phyloP scores from a whole-genome alignment of 768 basidiomycete species.

The Kwoniella shandongensis region DNA sequence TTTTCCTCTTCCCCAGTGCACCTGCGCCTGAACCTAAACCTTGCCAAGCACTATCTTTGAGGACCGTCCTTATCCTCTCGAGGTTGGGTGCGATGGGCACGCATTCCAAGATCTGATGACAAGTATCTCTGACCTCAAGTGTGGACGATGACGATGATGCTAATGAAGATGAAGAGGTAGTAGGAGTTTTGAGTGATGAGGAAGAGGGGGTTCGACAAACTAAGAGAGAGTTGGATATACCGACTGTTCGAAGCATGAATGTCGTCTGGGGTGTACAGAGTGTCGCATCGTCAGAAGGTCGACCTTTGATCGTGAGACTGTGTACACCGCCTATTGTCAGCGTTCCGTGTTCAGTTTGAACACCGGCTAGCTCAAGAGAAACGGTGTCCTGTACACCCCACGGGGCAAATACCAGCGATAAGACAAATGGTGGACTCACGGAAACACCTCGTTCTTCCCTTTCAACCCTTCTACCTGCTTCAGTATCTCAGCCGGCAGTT shows the following conservation, averaged over 20 bases:
- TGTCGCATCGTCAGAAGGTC: constrained; percentile 79
- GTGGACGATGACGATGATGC: constrained; percentile 12
- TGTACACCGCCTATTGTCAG: constrained; percentile 6
- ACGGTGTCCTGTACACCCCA: no score
- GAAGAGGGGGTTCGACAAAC: constrained; percentile 57
- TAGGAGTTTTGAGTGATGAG: no score
- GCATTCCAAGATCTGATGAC: constrained; percentile 81
- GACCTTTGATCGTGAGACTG: constrained; percentile 78
- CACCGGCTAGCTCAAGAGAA: no score
- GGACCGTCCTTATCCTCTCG: constrained; percentile 63
- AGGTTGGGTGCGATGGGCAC: constrained; percentile 73
- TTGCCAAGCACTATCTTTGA: constrained; percentile 70
- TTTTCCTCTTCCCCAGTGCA: constrained; percentile 8
- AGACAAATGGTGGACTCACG: constrained; percentile 27
- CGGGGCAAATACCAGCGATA: background rate
- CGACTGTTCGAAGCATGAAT: constrained; percentile 78
- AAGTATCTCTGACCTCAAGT: constrained; percentile 72
- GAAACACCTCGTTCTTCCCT: constrained; percentile 12
- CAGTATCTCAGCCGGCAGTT: constrained; percentile 49
- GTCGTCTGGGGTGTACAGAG: constrained; percentile 80
- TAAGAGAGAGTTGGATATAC: constrained; percentile 80
- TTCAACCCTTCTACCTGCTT: constrained; percentile 41
- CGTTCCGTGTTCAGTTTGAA: no score
- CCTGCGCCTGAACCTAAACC: constrained; percentile 55
- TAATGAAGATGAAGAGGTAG: constrained; percentile 2